Base-by-base conservation (phyloP, 176 grass and related monocot genomes). In the Coix lacrymajobi region DNA sequence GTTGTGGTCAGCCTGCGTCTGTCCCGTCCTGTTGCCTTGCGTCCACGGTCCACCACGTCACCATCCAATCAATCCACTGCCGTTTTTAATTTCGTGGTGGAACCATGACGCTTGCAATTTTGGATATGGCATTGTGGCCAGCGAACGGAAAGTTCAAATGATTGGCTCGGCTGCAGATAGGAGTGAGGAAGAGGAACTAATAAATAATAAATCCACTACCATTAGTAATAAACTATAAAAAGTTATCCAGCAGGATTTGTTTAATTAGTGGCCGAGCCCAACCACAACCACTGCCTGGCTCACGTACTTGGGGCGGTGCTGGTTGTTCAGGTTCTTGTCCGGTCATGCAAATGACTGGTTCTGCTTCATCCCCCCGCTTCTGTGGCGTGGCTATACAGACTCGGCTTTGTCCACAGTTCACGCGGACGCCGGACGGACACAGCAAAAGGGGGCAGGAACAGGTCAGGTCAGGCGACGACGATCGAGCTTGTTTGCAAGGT, bases 211-310 rank as follows among this genome's bases (percentile, higher is more conserved):
- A 82, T 31, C 68, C 26, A 32, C n/a, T 71, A 26, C 14, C 6
- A 20, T 39, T 39, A 40, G 1, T 17, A 1, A 22, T 22, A 24
- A 13, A 28, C 11, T 32, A 34, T 25, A 36, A 6, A 67, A 45
- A 10, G 58, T 12, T 52, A 66, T 56, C 44, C 44, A 7, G 38
- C 25, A 7, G 1, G 63, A 17, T 70, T 76, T 70, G 40, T 62
- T 81, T 46, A 44, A 2, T 56, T 81, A 82, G 37, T 69, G 71
- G 13, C 3, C 39, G 29, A 65, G 41, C 58, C 15, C 26, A 77
- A 11, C 77, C 60, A 56, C 22, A 73, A 24, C 78, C 71, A 61
- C 29, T 76, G 49, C 8, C 26, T 83, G 86, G 52, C 11, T 87
- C 13, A 60, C 38, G 52, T 31, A 26, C 25, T 49, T 76, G 6